These are phyloP conservation scores for Xylariaceae sp. DNA, from an alignment of 2,329 filamentous ascomycete species.

Conservation along the genomic window DNA sequence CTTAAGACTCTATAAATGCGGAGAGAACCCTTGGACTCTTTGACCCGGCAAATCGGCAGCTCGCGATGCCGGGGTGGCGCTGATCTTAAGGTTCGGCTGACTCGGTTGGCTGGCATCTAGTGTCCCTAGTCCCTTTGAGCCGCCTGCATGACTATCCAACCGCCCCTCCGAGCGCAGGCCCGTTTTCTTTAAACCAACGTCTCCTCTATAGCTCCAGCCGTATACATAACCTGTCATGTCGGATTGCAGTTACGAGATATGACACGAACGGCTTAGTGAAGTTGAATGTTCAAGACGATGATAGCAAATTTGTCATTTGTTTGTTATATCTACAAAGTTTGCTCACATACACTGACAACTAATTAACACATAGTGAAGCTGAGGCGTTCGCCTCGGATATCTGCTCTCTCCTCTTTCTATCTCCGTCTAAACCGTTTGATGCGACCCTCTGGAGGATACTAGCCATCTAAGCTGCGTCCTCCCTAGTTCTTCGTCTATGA, in stretches of 20 bases:
- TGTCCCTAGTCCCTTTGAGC: constrained; percentile 3
- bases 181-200: neutral
- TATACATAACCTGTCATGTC: neutral
- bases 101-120: no score
- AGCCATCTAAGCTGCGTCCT: no score
- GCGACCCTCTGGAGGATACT: no score
- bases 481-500: constrained; percentile 29
- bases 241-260: neutral
- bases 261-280: neutral
- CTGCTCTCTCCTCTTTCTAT: neutral
- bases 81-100: neutral
- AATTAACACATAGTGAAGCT: constrained; percentile 1
- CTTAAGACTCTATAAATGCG: no score
- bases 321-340: constrained; percentile 10
- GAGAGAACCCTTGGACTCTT: no score
- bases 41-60: no score
- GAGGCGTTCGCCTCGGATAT: neutral
- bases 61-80: neutral
- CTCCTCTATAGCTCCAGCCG: neutral
- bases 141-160: constrained; percentile 1
- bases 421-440: neutral
- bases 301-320: neutral
- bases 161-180: neutral
- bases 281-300: neutral
- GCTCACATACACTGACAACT: constrained; percentile 5